A percentile compares a stretch with the other conserved stretches of the same genome.
phyloP scores from a whole-genome alignment of 2,329 filamentous ascomycete genomes.

The Fusarium chuoi region DNA sequence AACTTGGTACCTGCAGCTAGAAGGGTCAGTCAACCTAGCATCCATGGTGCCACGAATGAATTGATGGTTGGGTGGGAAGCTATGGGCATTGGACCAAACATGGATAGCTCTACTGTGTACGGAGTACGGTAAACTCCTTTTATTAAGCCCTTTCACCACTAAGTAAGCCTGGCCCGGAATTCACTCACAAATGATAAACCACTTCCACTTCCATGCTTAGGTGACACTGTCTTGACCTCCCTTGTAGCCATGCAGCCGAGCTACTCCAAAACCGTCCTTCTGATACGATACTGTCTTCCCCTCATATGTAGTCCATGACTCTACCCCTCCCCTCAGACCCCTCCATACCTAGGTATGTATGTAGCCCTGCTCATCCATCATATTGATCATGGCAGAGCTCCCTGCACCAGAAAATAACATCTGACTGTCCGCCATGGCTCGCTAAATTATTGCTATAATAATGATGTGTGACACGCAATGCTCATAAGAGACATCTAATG shows the following conservation, averaged over 20 bases:
- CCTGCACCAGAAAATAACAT: not conserved
- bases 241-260: slow-evolving; percentile 15
- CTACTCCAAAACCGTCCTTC: slow-evolving; percentile 16
- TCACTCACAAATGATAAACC: slow-evolving; percentile 25
- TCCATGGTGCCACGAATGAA: slow-evolving; percentile 27
- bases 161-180: slow-evolving; percentile 6
- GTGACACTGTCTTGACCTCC: slow-evolving; percentile 20
- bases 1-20: slow-evolving; percentile 39
- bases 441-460: not conserved
- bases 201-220: not conserved
- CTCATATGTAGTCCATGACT: not conserved
- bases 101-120: not conserved
- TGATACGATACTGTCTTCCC: slow-evolving; percentile 26
- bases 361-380: not conserved
- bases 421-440: slow-evolving; percentile 1
- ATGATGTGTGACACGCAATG: not conserved
- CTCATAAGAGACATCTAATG: not conserved
- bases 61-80: slow-evolving; percentile 9
- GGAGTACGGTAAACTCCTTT: not conserved
- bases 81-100: slow-evolving; percentile 12
- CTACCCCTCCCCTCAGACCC: slow-evolving; percentile 11
- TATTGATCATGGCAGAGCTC: not conserved
- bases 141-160: not conserved
- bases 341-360: not conserved
- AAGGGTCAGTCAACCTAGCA: slow-evolving; percentile 14